Evolutionary conservation across 1,284 basidiomycete species (phyloP).

Genomic region (Farysia itapuensis): DNA sequence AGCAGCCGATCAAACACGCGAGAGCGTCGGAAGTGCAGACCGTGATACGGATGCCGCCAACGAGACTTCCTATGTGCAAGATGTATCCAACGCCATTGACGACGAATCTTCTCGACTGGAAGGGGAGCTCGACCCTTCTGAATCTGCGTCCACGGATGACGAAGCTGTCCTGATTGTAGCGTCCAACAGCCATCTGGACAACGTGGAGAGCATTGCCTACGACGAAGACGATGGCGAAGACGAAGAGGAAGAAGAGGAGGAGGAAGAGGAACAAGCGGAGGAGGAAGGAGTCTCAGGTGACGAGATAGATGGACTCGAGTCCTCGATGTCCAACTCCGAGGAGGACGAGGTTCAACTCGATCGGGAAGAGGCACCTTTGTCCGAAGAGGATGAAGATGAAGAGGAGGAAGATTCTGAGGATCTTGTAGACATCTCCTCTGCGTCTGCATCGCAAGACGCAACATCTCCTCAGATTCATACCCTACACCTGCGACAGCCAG

Average conservation of each 20-base stretch:
- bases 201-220: background rate
- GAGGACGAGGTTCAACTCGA: background rate
- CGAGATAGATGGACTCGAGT: background rate
- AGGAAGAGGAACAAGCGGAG: background rate
- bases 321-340: background rate
- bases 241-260: constrained; percentile 1
- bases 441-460: background rate
- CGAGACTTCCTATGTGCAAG: background rate
- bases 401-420: background rate
- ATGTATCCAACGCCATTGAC: background rate
- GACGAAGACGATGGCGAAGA: constrained; percentile 2
- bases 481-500: constrained; percentile 20
- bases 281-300: background rate
- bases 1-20: constrained; percentile 5
- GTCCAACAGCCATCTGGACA: background rate
- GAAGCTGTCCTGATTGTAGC: background rate
- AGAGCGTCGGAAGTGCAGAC: too few species aligned
- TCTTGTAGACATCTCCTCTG: background rate
- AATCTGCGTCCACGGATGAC: background rate
- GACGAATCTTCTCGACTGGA: background rate
- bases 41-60: too few species aligned
- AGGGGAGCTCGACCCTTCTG: background rate
- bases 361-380: too few species aligned
- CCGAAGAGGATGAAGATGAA: constrained; percentile 2
- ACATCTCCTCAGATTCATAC: constrained; percentile 23